phyloP scores from a whole-genome alignment of 768 basidiomycete species.

The Pisolithus orientalis region DNA sequence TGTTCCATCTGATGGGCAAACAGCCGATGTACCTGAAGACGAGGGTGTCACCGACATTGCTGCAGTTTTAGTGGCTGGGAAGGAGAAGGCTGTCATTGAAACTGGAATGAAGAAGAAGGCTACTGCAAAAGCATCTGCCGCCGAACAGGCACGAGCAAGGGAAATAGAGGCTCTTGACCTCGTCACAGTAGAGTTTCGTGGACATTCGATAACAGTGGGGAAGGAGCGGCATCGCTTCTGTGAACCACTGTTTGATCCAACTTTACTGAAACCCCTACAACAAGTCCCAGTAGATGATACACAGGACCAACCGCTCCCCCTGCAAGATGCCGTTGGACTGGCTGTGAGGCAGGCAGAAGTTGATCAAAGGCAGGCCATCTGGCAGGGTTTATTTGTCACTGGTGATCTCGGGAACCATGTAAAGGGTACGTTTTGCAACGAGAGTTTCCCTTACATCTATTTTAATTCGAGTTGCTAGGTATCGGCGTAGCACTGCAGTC shows the following conservation, averaged over 20 bases:
- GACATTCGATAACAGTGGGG: constrained; percentile 65
- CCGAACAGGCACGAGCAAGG: constrained; percentile 71
- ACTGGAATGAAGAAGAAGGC: constrained; percentile 75
- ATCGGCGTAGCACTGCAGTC: constrained; percentile 66
- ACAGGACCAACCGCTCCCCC: constrained; percentile 29
- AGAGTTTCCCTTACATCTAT: not conserved
- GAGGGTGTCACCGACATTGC: constrained; percentile 89
- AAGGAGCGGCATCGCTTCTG: constrained; percentile 88
- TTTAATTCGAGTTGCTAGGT: constrained; percentile 32
- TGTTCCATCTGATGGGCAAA: constrained; percentile 71
- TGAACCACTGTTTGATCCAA: constrained; percentile 82
- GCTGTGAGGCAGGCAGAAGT: constrained; percentile 57
- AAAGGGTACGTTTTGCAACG: constrained; percentile 45
- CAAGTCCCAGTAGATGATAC: constrained; percentile 19
- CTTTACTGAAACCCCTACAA: constrained; percentile 38
- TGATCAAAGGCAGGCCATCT: constrained; percentile 64
- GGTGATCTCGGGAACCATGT: constrained; percentile 69
- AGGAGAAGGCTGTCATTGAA: constrained; percentile 85
- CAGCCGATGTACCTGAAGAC: constrained; percentile 55
- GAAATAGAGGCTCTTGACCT: constrained; percentile 84
- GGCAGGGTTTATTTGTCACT: constrained; percentile 76
- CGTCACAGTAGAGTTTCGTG: constrained; percentile 69
- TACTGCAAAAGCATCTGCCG: constrained; percentile 65
- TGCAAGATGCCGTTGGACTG: constrained; percentile 65
- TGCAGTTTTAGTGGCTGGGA: constrained; percentile 85